These are phyloP conservation scores for Drechslerella dactyloides DNA, from an alignment of 2,329 filamentous ascomycete genomes.

Conservation along the genomic window DNA sequence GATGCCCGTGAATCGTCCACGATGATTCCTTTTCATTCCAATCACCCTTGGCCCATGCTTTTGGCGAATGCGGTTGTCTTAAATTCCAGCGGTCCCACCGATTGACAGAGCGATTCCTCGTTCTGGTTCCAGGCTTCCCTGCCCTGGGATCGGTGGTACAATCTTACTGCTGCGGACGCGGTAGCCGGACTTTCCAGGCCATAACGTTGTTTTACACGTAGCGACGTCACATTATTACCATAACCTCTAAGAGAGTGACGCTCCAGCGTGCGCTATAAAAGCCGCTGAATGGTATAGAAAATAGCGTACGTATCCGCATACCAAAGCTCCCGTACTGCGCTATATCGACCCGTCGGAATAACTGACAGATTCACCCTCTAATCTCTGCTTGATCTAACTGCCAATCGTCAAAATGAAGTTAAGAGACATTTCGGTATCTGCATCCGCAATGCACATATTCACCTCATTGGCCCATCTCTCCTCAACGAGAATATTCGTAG, in stretches of 20 bases:
- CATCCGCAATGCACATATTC: slow-evolving; percentile 23
- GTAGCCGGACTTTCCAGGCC: background rate
- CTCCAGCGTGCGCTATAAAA: background rate
- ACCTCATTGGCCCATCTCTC: slow-evolving; percentile 27
- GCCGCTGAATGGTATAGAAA: background rate
- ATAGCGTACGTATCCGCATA: background rate
- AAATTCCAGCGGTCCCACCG: background rate
- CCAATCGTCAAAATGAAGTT: slow-evolving; percentile 26
- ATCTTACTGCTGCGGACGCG: slow-evolving; percentile 4
- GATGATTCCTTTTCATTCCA: background rate
- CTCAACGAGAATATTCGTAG: slow-evolving; percentile 24
- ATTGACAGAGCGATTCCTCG: background rate
- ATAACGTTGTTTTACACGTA: slow-evolving; percentile 22
- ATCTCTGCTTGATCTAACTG: slow-evolving; percentile 9
- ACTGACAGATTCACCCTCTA: background rate
- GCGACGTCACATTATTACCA: background rate
- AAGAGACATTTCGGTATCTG: slow-evolving; percentile 2
- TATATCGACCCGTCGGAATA: no score
- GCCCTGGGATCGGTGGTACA: background rate
- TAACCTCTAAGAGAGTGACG: background rate
- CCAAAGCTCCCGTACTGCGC: no score
- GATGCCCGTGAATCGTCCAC: slow-evolving; percentile 2
- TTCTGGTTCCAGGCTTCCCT: background rate
- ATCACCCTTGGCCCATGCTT: background rate
- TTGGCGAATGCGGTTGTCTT: background rate